Percentiles rank a stretch among this genome's conserved stretches.
Conservation (phyloP, 768 basidiomycete genomes). For the Mycena vitilis region DNA sequence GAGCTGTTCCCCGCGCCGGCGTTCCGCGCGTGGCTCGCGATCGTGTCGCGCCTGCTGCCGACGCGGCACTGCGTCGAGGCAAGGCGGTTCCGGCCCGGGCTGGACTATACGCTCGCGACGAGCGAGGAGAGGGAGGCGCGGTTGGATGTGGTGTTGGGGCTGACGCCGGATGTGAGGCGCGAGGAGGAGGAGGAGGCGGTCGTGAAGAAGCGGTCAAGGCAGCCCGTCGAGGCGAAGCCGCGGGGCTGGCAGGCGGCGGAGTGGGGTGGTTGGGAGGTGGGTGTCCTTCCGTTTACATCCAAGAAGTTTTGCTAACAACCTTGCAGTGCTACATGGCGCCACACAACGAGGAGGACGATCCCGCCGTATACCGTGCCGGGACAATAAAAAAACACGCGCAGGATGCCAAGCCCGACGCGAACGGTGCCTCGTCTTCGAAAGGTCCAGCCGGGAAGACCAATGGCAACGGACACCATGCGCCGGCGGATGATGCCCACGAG, state of each 20-base stretch:
- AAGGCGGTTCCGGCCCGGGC: slow-evolving; percentile 88
- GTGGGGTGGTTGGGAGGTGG: slow-evolving; percentile 96
- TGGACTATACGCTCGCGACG: slow-evolving; percentile 96
- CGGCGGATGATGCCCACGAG: too few species aligned
- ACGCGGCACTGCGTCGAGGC: slow-evolving; percentile 81
- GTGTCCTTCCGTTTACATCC: slow-evolving; percentile 36
- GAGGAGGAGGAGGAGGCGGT: slow-evolving; percentile 44
- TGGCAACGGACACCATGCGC: slow-evolving; percentile 30
- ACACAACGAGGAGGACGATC: slow-evolving; percentile 95
- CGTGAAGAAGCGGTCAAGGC: slow-evolving; percentile 44
- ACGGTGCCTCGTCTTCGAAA: slow-evolving; percentile 24
- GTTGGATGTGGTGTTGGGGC: slow-evolving; percentile 86
- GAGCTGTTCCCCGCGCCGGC: slow-evolving; percentile 81
- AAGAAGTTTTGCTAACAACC: slow-evolving; percentile 11
- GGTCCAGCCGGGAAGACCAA: slow-evolving; percentile 33
- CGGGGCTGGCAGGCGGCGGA: slow-evolving; percentile 77
- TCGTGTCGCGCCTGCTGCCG: slow-evolving; percentile 79
- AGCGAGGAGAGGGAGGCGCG: slow-evolving; percentile 85
- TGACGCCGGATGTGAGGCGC: slow-evolving; percentile 74
- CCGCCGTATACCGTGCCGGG: slow-evolving; percentile 88
- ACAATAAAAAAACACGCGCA: slow-evolving; percentile 53
- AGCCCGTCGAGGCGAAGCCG: slow-evolving; percentile 44
- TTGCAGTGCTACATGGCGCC: slow-evolving; percentile 92
- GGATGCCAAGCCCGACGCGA: slow-evolving; percentile 34
- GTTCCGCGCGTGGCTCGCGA: slow-evolving; percentile 92